phyloP scores from a whole-genome alignment of 768 basidiomycete species.

The Russula compacta region DNA sequence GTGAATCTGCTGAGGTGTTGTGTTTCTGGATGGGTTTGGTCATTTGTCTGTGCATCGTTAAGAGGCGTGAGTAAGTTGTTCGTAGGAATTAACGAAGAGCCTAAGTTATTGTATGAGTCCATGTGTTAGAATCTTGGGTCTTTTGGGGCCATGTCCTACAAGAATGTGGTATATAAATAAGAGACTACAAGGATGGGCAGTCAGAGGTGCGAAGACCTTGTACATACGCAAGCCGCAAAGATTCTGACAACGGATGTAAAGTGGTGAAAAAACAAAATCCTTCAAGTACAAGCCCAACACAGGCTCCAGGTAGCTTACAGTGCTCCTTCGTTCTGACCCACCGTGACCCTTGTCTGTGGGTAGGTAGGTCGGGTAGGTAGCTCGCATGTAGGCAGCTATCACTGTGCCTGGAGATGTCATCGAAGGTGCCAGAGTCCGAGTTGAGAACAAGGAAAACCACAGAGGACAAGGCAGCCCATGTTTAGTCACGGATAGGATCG shows the following conservation, averaged over 20 bases:
- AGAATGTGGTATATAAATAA: background rate
- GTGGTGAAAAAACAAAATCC: background rate
- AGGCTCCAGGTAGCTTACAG: background rate
- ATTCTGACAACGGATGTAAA: background rate
- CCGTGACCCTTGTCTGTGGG: background rate
- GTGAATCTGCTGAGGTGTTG: background rate
- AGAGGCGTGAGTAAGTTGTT: background rate
- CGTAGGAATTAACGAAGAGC: background rate
- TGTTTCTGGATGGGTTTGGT: background rate
- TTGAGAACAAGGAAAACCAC: background rate
- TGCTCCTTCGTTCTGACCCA: too few species aligned
- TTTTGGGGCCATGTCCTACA: background rate
- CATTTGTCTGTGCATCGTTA: background rate
- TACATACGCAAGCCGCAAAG: background rate
- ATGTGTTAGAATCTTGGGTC: background rate
- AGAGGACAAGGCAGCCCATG: background rate
- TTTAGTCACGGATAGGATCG: background rate
- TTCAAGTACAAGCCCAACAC: background rate
- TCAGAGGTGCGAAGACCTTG: background rate
- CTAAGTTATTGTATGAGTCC: background rate
- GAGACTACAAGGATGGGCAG: conserved; percentile 1
- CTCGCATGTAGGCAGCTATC: background rate
- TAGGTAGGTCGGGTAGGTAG: background rate
- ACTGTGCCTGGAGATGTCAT: conserved; percentile 11
- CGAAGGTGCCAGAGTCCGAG: background rate